Base-by-base conservation (phyloP, 73 alveolate genomes). In the Stentor roeselii region DNA sequence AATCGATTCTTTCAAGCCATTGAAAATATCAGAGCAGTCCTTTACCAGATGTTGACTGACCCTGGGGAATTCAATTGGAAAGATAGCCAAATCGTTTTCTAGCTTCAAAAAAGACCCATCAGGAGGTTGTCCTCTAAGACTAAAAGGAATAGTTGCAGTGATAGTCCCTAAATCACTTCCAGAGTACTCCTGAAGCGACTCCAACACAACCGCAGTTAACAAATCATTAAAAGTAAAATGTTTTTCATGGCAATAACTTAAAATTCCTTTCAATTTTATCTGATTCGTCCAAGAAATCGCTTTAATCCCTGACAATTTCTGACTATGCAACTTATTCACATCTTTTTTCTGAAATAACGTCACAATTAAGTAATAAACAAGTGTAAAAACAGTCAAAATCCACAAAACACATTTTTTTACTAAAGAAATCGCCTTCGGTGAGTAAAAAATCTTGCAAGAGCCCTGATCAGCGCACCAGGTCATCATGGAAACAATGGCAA, bases 191-290 rank as follows among this genome's bases (percentile, higher is more conserved):
- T 40, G 15, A 35, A 78, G 41, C 4, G 37, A 31, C 31, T 78
- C 34, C 21, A 40, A 27, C 0, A 78, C 3, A 78, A 50, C 41
- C 0, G 86, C 82, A 1, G 82, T 78, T 21, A 78, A 21, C 34
- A 78, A 50, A 78, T 78, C 86, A 41, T 78, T 78, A 58, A 78
- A 40, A 0, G 86, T 78, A 39, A 35, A 35, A n/a, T 42, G 38
- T 31, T 39, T 36, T 41, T 36, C 36, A 36, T 78, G 38, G 58
- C 86, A 50, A 21, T 50, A 50, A 50, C 21, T 6, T 6, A 50
- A 11, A 11, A 50, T 50, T 50, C 21, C 67, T 6, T 6, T 50
- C 67, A 50, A 11, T 50, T 50, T 6, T 50, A 60, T 60, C 21
- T n/a, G 41, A 34, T 67, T 67, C 14, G 80, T 30, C 42, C 80